Conservation (phyloP, 306 rosid genomes). For the Herpetospermum pedunculosum region DNA sequence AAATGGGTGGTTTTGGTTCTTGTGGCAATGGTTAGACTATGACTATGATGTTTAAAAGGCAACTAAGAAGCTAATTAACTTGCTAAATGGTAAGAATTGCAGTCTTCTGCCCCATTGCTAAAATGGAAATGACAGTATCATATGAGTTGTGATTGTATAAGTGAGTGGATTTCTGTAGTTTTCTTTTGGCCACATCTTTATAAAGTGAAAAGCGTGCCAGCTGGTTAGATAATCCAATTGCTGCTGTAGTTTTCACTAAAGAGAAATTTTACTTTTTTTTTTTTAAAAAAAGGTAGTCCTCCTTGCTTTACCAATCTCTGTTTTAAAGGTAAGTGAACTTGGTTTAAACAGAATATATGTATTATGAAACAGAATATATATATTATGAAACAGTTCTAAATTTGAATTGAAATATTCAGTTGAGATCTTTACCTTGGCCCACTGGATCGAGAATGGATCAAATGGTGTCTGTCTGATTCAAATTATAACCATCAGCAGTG, state of each 20-base stretch:
- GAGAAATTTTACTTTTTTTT: not conserved
- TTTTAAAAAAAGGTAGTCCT: not conserved
- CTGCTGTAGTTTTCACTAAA: not conserved
- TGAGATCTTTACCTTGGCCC: not conserved
- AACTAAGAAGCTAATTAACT: not conserved
- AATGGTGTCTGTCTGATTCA: not conserved
- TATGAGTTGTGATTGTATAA: not conserved
- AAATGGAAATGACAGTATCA: not conserved
- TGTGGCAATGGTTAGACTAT: not conserved
- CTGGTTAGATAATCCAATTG: not conserved
- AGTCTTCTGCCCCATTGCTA: not conserved
- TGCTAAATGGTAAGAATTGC: not conserved
- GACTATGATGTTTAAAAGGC: not conserved
- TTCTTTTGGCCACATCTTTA: not conserved
- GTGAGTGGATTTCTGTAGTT: not conserved
- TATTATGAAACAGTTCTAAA: not conserved
- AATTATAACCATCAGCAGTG: not conserved
- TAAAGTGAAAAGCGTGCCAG: slow-evolving; percentile 1
- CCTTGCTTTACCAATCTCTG: not conserved
- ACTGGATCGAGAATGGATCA: not conserved
- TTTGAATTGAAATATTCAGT: not conserved
- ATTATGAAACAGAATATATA: not conserved
- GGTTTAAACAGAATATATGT: not conserved
- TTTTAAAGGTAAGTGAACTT: not conserved
- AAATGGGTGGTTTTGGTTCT: not conserved